Percentiles rank a stretch among this genome's conserved stretches.
These are phyloP conservation scores for Saxophila tyrrhenica DNA, from an alignment of 495 filamentous ascomycete genomes.

Conservation along the genomic window DNA sequence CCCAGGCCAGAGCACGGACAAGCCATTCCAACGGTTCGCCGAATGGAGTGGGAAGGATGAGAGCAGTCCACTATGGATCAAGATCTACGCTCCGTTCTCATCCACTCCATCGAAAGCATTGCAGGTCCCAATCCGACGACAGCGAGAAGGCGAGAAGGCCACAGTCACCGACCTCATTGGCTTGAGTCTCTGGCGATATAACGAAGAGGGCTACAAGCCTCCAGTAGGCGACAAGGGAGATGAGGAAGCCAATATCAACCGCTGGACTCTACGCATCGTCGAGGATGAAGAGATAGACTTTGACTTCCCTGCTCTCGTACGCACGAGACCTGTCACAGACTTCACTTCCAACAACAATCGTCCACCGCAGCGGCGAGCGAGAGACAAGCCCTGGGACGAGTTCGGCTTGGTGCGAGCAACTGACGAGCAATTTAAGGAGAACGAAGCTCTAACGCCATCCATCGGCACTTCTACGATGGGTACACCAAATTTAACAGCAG, in stretches of 20 bases:
- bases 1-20: conserved; percentile 53
- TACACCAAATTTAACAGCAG: conserved; percentile 31
- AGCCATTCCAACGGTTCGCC: conserved; percentile 68
- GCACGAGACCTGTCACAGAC: conserved; percentile 66
- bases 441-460: conserved; percentile 62
- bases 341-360: conserved; percentile 88
- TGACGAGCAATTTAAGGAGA: conserved; percentile 63
- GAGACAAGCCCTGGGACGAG: conserved; percentile 81
- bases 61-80: conserved; percentile 67
- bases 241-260: conserved; percentile 71
- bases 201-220: conserved; percentile 69
- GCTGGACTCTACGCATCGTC: conserved; percentile 88
- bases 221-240: conserved; percentile 38
- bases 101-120: conserved; percentile 55
- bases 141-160: conserved; percentile 60
- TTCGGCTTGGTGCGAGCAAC: conserved; percentile 83
- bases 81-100: conserved; percentile 81
- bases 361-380: conserved; percentile 54
- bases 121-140: conserved; percentile 66
- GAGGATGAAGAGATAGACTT: conserved; percentile 93
- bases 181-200: conserved; percentile 74
- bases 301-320: conserved; percentile 79
- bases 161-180: conserved; percentile 88
- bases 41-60: conserved; percentile 79
- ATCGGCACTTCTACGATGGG: conserved; percentile 29